A percentile compares a stretch with the other conserved stretches of the same genome.
Evolutionary conservation across 2,329 filamentous ascomycete genomes (phyloP).

Genomic region (Pestalotiopsis sp.): DNA sequence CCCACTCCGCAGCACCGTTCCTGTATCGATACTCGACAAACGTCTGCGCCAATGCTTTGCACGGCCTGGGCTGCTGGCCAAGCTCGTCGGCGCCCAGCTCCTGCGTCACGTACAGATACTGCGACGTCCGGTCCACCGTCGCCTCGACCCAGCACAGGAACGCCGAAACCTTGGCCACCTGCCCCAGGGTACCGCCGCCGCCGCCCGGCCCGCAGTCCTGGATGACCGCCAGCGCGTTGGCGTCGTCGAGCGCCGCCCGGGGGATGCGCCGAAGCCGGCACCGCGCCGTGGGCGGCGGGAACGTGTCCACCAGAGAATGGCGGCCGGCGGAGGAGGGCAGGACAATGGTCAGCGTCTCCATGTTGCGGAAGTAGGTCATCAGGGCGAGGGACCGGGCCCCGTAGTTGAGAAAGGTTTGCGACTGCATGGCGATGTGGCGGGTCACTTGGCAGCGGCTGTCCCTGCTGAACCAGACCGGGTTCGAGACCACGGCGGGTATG

Average conservation of each 20-base stretch:
- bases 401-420: constrained; percentile 2
- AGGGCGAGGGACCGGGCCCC: constrained; percentile 4
- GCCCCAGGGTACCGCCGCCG: neutral
- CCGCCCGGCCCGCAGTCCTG: neutral
- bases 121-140: neutral
- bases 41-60: neutral
- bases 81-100: neutral
- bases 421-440: constrained; percentile 8
- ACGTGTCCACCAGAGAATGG: neutral
- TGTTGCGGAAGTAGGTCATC: constrained; percentile 5
- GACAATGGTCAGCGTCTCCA: constrained; percentile 4
- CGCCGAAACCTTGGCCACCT: neutral
- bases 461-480: constrained; percentile 1
- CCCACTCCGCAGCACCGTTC: neutral
- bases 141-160: neutral
- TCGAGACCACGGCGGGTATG: constrained; percentile 1
- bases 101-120: constrained; percentile 5
- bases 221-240: neutral
- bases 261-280: constrained; percentile 1
- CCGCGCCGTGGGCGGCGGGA: neutral
- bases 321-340: constrained; percentile 1
- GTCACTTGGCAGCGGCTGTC: neutral
- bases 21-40: constrained; percentile 8
- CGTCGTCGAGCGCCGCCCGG: neutral
- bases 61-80: neutral